A percentile compares a stretch with the other conserved stretches of the same genome.
phyloP scores from a whole-genome alignment of 2,329 filamentous ascomycete species.

The Paecilomyces sp. region DNA sequence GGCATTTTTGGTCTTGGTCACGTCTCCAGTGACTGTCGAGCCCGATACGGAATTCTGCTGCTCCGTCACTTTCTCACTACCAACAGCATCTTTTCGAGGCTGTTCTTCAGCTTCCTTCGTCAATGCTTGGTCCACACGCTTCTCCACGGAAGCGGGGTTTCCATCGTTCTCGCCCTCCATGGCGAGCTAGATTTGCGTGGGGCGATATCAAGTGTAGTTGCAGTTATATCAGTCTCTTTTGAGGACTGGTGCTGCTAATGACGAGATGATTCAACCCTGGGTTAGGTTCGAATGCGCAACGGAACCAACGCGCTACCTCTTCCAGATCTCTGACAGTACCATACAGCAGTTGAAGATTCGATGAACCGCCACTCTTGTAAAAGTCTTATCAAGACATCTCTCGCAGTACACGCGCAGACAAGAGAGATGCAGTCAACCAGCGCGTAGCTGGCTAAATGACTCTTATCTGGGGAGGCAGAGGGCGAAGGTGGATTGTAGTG shows the following conservation, averaged over 20 bases:
- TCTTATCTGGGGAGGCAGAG: background rate
- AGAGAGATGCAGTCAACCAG: background rate
- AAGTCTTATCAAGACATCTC: background rate
- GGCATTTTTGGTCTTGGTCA: constrained; percentile 13
- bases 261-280: background rate
- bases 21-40: constrained; percentile 13
- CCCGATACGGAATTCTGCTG: constrained; percentile 13
- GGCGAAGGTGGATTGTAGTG: background rate
- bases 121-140: constrained; percentile 2
- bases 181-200: background rate
- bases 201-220: background rate
- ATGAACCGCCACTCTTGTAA: background rate
- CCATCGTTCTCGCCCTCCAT: background rate
- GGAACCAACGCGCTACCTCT: background rate
- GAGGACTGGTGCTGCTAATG: background rate
- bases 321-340: background rate
- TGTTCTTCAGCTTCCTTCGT: constrained; percentile 2
- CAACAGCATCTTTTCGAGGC: constrained; percentile 1
- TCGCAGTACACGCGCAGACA: background rate
- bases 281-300: background rate
- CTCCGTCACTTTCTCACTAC: constrained; percentile 10
- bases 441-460: background rate
- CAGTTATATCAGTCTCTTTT: background rate
- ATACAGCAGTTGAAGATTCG: background rate
- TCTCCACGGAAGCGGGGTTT: background rate